Conservation (phyloP, 805 yeast species). For the Nakazawaea laoshanensis region DNA sequence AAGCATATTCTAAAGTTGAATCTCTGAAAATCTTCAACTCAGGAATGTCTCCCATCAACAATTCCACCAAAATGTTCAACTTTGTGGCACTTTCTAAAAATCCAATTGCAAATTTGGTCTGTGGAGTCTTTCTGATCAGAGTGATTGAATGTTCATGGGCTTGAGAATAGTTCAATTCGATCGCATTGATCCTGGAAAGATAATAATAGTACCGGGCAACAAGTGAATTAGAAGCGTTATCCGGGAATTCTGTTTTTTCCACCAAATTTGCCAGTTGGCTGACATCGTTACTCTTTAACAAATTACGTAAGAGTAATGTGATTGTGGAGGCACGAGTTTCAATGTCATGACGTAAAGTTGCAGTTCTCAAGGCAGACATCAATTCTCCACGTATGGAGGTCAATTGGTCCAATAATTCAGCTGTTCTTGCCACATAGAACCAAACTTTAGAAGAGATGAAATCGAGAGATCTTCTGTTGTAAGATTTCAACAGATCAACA, state of each 20-base stretch:
- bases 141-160: constrained; percentile 87
- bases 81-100: constrained; percentile 87
- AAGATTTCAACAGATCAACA: constrained; percentile 45
- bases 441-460: constrained; percentile 83
- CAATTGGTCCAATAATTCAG: constrained; percentile 51
- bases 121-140: constrained; percentile 96
- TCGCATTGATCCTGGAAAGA: constrained; percentile 81
- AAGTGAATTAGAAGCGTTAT: constrained; percentile 74
- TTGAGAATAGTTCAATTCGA: constrained; percentile 85
- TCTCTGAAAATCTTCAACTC: constrained; percentile 76
- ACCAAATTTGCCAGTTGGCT: constrained; percentile 84
- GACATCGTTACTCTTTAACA: constrained; percentile 69
- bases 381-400: constrained; percentile 60
- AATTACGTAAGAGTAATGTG: constrained; percentile 78
- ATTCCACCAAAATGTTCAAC: constrained; percentile 78
- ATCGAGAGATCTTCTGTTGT: constrained; percentile 80
- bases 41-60: constrained; percentile 95
- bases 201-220: constrained; percentile 90
- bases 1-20: constrained; percentile 44
- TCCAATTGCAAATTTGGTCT: constrained; percentile 74
- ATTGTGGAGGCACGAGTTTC: constrained; percentile 87
- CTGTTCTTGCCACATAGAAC: constrained; percentile 80
- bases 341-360: constrained; percentile 83
- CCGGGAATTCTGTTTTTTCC: constrained; percentile 84
- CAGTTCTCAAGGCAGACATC: constrained; percentile 71